Evolutionary conservation across 768 basidiomycete species (phyloP).

Genomic region (Leccinum ochraceum): DNA sequence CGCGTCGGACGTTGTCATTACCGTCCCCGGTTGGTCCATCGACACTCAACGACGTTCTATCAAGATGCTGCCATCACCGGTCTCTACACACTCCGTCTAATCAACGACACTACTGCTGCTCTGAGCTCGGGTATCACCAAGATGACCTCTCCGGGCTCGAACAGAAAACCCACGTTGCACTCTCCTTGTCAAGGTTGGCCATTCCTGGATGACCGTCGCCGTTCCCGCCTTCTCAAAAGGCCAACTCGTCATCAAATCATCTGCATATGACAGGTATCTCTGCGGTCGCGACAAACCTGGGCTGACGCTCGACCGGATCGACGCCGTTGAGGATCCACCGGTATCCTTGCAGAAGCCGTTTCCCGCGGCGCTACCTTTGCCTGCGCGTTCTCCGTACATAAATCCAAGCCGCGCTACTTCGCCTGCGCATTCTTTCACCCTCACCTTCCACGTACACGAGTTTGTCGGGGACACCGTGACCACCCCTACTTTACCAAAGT

Average conservation of each 20-base stretch:
- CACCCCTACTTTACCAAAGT: slow-evolving; percentile 86
- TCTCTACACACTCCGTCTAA: slow-evolving; percentile 88
- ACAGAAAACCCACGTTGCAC: slow-evolving; percentile 80
- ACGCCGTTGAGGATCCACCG: slow-evolving; percentile 88
- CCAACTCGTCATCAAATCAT: slow-evolving; percentile 80
- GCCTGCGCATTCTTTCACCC: slow-evolving; percentile 89
- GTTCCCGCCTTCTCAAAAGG: slow-evolving; percentile 95
- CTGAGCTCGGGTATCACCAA: slow-evolving; percentile 99
- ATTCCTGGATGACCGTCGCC: slow-evolving; percentile 84
- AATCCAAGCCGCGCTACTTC: slow-evolving; percentile 53
- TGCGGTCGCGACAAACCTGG: slow-evolving; percentile 87
- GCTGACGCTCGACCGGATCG: slow-evolving; percentile 80
- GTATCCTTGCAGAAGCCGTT: slow-evolving; percentile 64
- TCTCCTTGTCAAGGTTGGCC: slow-evolving; percentile 94
- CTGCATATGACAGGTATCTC: slow-evolving; percentile 90
- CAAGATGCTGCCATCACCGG: slow-evolving; percentile 91
- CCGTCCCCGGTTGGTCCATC: slow-evolving; percentile 96
- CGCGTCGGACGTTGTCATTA: slow-evolving; percentile 78
- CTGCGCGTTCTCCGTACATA: no score
- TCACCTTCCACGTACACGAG: slow-evolving; percentile 96
- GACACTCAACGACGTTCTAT: slow-evolving; percentile 90
- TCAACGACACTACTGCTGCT: slow-evolving; percentile 96
- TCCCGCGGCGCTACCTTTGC: no score
- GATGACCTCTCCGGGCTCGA: slow-evolving; percentile 76
- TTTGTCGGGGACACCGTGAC: slow-evolving; percentile 79